Conservation (phyloP, 148 eudicot genomes). For the Rhododendron simsii region DNA sequence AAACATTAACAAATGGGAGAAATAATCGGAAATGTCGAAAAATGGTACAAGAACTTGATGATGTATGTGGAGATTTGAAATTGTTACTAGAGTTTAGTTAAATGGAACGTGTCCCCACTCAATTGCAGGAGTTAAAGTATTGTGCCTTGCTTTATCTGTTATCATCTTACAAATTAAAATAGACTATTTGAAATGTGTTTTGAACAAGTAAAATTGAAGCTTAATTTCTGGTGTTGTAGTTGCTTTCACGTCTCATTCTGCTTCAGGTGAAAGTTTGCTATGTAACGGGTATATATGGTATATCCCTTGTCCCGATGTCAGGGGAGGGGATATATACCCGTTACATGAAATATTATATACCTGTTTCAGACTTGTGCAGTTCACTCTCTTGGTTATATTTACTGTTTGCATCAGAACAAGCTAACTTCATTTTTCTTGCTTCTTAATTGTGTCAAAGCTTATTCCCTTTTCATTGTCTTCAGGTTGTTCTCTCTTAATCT, state of each 20-base stretch:
- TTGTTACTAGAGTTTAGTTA: neutral
- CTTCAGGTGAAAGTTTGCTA: neutral
- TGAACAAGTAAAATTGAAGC: neutral
- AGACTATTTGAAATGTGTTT: neutral
- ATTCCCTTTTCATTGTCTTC: conserved; percentile 4
- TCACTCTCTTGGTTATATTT: neutral
- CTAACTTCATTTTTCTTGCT: neutral
- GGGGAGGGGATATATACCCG: neutral
- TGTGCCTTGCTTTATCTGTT: neutral
- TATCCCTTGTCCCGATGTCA: neutral
- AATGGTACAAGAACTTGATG: neutral
- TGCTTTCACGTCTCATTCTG: neutral
- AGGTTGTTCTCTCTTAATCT: conserved; percentile 27
- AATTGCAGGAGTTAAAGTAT: neutral
- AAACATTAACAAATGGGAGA: neutral
- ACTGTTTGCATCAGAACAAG: neutral
- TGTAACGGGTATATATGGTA: neutral
- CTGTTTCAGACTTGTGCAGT: conserved; percentile 2
- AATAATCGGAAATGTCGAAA: neutral
- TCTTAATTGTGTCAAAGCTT: neutral
- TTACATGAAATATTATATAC: no score
- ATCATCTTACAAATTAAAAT: neutral
- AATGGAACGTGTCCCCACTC: neutral
- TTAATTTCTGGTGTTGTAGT: neutral
- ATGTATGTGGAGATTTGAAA: neutral